Evolutionary conservation across 2,329 filamentous ascomycete species (phyloP), one percentile per base, ranked within the genome.

Genomic region (Lasiodiplodia sp.): DNA sequence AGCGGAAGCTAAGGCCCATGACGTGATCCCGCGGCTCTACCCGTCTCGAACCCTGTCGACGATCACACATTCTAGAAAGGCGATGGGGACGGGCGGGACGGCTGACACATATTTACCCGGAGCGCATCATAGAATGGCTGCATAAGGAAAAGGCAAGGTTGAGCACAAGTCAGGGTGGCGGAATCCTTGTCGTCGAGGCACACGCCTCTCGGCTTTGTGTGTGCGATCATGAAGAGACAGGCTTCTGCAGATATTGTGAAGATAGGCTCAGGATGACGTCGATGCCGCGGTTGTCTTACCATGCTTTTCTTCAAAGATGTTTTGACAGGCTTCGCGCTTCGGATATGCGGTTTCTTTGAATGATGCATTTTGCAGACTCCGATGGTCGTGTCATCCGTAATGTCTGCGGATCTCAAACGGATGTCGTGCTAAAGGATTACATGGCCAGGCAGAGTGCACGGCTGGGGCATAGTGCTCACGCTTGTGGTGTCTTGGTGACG

Each of bases 1-100:
- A 12, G 55, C n/a, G 55, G 55, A 23, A 38, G 55, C 55, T 40
- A 38, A 57, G 2, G 18, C 34, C 18, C 52, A 57, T 25, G 55
- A 38, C 55, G n/a, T 40, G 5, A 57, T 57, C 55, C 55, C 55
- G 34, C 55, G n/a, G 55, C 55, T 11, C 25, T 57, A 21, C 18
- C 55, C 55, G 55, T 34, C 8, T 10, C 16, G n/a, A 18, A 40
- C 37, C 55, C 55, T 57, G 55, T 23, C 55, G 34, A 21, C 55
- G 55, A 57, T 57, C 55, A 25, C 8, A 21, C 10, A 5, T 6
- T 40, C n/a, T n/a, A 57, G 18, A 21, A n/a, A 21, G 21, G 44
- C 18, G 10, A 18, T 21, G 18, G 3, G 18, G 44, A 21, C 44
- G 44, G 18, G 11, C 18, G 18, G 44, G 44, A 47, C 8, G 18